Evolutionary conservation across 2,329 filamentous ascomycete species (phyloP), one percentile per base, ranked within the genome.

Genomic region (Chalara sp.): DNA sequence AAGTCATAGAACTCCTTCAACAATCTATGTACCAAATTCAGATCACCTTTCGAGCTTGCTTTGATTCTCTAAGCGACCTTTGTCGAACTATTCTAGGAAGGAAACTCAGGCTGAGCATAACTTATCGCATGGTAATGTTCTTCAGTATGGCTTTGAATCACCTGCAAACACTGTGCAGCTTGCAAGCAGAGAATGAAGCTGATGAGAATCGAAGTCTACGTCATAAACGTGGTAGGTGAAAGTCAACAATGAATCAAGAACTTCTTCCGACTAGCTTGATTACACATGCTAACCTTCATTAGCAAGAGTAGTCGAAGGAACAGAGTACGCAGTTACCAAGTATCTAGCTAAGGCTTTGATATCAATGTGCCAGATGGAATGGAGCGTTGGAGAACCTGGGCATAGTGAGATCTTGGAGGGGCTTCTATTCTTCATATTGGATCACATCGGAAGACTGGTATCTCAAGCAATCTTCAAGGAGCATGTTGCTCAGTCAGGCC

Each of bases 331-430:
- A 21, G 55, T 60, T 30, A 61, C 53, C 40, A 60, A 56, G 44
- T 54, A 53, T 41, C 37, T 62, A 3, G 35, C 55, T 11, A 49
- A 44, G 2, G 49, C 53, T 21, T 48, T 63, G 2, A 43, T 44
- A 35, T 54, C 49, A 7, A 59, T 61, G 44, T 21, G 49, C 13
- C 49, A 49, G 28, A 39, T 61, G 5, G 46, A 59, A 5, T 63
- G 61, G 61, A 49, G 57, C 40, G 21, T 32, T 6, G 41, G 49
- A 10, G 51, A 57, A 43, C 12, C 52, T 28, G 59, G 59, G 11
- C 65, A 70, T 29, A 58, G 60, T 21, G 57, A 65, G 12, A 51
- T 72, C 5, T 57, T 73, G 12, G 72, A 74, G 59, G 72, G 71
- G 0, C 66, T 69, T 31, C 56, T 74, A 6, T 70, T 61, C 43